Conservation (phyloP, 2,329 filamentous ascomycete species). For the Juglanconis oblonga region DNA sequence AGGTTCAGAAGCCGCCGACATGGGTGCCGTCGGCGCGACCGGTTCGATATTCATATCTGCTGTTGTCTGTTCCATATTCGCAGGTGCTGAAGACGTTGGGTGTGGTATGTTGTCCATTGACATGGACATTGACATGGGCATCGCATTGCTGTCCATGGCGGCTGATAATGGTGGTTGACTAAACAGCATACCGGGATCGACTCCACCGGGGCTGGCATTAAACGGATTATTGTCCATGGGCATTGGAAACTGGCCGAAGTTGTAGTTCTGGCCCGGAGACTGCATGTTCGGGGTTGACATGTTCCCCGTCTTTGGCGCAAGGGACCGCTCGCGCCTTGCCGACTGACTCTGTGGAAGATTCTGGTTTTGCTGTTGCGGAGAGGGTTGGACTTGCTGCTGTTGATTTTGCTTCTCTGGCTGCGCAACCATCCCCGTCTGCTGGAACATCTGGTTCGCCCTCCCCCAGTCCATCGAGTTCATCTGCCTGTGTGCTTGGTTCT, state of each 20-base stretch:
- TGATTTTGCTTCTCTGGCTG: conserved; percentile 25
- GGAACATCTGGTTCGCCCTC: conserved; percentile 53
- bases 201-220: conserved; percentile 44
- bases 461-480: conserved; percentile 58
- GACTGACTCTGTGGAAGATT: conserved; percentile 26
- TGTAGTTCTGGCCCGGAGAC: conserved; percentile 25
- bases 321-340: conserved; percentile 39
- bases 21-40: conserved; percentile 27
- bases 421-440: conserved; percentile 38
- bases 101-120: conserved; percentile 9
- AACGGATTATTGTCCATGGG: conserved; percentile 50
- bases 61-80: conserved; percentile 2
- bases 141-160: conserved; percentile 34
- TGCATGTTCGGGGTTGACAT: conserved; percentile 27
- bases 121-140: conserved; percentile 8
- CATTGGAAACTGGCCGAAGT: conserved; percentile 39
- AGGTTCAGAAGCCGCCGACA: conserved; percentile 32
- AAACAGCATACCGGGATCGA: conserved; percentile 59
- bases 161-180: conserved; percentile 47
- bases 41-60: conserved; percentile 21
- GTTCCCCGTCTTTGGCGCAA: conserved; percentile 50
- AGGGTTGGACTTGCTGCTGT: conserved; percentile 13
- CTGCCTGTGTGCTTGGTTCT: conserved; percentile 36
- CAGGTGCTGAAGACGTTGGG: conserved; percentile 19
- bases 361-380: conserved; percentile 19